Evolutionary conservation across 2,329 filamentous ascomycete species (phyloP), one percentile per base, ranked within the genome.

Genomic region (Diplodia sapinea): DNA sequence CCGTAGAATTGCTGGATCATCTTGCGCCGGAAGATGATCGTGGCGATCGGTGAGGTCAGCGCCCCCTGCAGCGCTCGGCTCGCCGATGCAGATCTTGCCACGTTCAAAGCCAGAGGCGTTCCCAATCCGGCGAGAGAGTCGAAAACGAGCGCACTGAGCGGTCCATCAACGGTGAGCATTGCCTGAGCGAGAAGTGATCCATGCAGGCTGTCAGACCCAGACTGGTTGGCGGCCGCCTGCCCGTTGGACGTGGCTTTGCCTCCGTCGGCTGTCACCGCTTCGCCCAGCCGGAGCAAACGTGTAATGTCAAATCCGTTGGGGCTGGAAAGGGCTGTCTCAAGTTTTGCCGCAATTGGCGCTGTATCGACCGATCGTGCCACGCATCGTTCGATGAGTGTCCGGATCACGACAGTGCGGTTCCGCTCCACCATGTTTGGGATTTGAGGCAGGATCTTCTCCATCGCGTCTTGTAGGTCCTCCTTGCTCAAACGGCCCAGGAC

Each of bases 401-500:
- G 91, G 73, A 97, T 86, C 12, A 97, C 89, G 66, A 91, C 89
- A 69, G 91, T 91, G 55, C 94, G 87, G 49, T 89, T 88, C 69
- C 92, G 88, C 65, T 91, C 85, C 9, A 97, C 86, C 9, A 98
- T 83, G 61, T 86, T 86, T 0, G 88, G 84, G 6, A 97, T 85
- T 66, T 92, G 89, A 0, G 92, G 90, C 4, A 89, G 78, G 67
- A 96, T 91, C 73, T 89, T 85, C 59, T 88, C 83, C 67, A 93
- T 86, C 0, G 91, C 92, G 66, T 88, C 87, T 51, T 89, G 84
- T 9, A 99, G 84, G 74, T 97, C 93, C 69, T 97, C 93, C 75
- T 92, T 94, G 77, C 92, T 90, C 12, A 98, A 83, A 65, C 95
- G 88, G 76, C 93, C 91, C 52, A 99, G 82, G 3, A 96, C 89